Percentiles rank a stretch among this genome's conserved stretches.
These are phyloP conservation scores for Harrya chromipes DNA, from an alignment of 768 basidiomycete species.

Conservation along the genomic window DNA sequence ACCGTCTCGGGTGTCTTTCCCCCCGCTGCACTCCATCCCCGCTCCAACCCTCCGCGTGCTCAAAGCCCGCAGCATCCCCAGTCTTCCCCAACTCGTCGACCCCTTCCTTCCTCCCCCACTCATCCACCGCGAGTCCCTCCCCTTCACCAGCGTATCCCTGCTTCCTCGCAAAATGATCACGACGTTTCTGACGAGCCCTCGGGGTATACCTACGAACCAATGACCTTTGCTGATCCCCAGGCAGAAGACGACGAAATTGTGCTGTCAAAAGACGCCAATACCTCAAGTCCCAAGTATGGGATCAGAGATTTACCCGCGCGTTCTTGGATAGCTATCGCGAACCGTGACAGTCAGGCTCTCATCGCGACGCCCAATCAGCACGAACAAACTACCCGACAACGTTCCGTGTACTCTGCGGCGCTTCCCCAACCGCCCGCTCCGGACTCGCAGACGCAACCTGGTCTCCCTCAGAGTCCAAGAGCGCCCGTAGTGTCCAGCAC, in stretches of 20 bases:
- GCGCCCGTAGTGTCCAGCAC: constrained; percentile 1
- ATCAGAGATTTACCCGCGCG: constrained; percentile 41
- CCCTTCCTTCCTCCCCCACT: constrained; percentile 27
- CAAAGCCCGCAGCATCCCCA: constrained; percentile 15
- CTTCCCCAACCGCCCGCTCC: constrained; percentile 23
- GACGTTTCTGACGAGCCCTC: constrained; percentile 23
- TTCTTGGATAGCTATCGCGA: constrained; percentile 25
- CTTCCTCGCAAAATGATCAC: constrained; percentile 18
- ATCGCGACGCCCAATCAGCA: background rate
- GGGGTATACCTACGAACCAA: constrained; percentile 22
- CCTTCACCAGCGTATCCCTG: constrained; percentile 16
- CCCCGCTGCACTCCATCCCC: background rate
- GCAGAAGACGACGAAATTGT: constrained; percentile 2
- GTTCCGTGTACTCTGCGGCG: constrained; percentile 17
- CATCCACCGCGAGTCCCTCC: constrained; percentile 7
- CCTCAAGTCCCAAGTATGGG: constrained; percentile 39
- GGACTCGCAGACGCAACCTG: background rate
- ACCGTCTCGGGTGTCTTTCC: constrained; percentile 22
- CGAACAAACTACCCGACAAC: constrained; percentile 6
- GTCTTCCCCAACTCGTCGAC: constrained; percentile 25
- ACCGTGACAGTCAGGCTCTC: constrained; percentile 8
- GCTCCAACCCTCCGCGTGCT: constrained; percentile 3
- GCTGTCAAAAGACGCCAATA: constrained; percentile 1
- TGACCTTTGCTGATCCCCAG: constrained; percentile 27
- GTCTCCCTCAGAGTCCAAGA: constrained; percentile 8